A percentile compares a stretch with the other conserved stretches of the same genome.
phyloP scores from a whole-genome alignment of 345 rosid genomes.

The Linum tenue region DNA sequence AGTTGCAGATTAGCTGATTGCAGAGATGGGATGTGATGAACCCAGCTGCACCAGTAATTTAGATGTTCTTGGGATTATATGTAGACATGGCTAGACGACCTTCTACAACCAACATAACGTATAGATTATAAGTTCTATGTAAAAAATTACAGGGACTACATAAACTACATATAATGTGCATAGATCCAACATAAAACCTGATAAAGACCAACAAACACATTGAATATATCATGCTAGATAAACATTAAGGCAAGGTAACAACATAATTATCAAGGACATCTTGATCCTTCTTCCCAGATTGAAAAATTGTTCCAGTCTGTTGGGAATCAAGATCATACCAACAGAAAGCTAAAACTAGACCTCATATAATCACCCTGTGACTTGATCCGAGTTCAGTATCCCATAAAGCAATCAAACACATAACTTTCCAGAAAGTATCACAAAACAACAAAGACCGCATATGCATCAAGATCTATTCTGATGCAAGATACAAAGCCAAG shows the following conservation, averaged over 20 bases:
- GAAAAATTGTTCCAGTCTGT: neutral
- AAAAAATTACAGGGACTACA: neutral
- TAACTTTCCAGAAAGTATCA: neutral
- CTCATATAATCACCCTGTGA: neutral
- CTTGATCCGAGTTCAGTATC: neutral
- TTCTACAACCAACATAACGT: neutral
- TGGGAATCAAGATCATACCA: neutral
- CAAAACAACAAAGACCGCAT: neutral
- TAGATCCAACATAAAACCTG: neutral
- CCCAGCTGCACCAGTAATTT: conserved; percentile 10
- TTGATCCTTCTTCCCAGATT: no score
- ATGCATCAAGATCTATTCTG: neutral
- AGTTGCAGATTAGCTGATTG: conserved; percentile 8
- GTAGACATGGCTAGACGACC: neutral
- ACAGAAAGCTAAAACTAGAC: neutral
- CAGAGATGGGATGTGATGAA: conserved; percentile 9
- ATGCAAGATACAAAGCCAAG: neutral
- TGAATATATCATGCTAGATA: neutral
- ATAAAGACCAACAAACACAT: no score
- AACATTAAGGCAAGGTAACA: neutral
- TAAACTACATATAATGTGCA: neutral
- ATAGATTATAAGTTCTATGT: neutral
- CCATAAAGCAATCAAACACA: neutral
- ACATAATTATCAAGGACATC: neutral
- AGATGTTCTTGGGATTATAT: conserved; percentile 7